Base-by-base conservation (phyloP, 371 early-diverging fungal genomes). In the Apophysomyces sp. region DNA sequence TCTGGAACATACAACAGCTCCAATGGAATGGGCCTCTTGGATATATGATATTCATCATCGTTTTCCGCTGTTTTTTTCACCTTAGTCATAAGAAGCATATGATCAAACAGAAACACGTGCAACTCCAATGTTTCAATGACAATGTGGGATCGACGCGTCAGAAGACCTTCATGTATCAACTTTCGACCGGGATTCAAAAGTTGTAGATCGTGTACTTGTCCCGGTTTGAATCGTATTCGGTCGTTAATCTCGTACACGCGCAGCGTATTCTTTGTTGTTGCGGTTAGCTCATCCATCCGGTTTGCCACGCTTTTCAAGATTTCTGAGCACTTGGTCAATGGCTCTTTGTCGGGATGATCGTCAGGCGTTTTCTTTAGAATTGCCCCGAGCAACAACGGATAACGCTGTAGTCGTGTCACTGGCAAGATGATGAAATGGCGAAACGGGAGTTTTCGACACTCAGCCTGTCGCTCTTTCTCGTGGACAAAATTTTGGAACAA, bases 41-140 rank as follows among this genome's bases (percentile, higher is more conserved):
- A 83, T 9, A 90, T 68, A 36, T 78, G 74, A 73, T 75, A 83
- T 44, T 78, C 77, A 6, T 80, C 76, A 40, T 84, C 81, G 15
- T 80, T 78, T 24, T 72, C 77, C 36, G 80, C 85, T 4, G 57
- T 62, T 8, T 74, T 77, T 63, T 76, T 81, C 30, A 69, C 74
- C 66, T 89, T 89, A 36, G 94, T 87, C 78, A 97, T 76, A 6
- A 97, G 69, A 16, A 97, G 73, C 44, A 84, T 66, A 74, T 97
- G 94, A 68, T 97, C 98, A 58, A 97, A 92, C 37, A 97, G 69
- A 68, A 94, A 92, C 15, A 95, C 86, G 29, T 79, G 78, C 4
- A 94, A 54, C 27, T 92, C 91, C 0, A 85, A 68, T 5, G 79
- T 77, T 30, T 92, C 92, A 0, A 89, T 84, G 24, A 85, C 89